Base-by-base conservation (phyloP, 352 stramenopile genomes). In the Pythium rhizo-oryzae region DNA sequence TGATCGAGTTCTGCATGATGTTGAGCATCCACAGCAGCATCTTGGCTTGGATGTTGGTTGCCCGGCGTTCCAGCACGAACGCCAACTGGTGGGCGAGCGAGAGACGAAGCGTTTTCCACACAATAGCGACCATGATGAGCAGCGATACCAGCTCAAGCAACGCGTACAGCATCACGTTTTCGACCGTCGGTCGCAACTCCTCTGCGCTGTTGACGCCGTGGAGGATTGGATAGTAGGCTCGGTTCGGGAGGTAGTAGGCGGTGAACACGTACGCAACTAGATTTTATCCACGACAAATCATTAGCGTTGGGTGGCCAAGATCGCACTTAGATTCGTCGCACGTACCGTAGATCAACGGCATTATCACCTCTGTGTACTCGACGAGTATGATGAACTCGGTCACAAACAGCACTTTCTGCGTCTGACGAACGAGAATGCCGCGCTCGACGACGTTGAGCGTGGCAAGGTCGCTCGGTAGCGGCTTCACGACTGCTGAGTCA, bases 311-410 rank as follows among this genome's bases (percentile, higher is more conserved):
- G 11, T 15, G 28, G 7, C 21, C 21, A 35, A n/a, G 4, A 1
- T 39, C 8, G 5, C 8, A 8, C 5, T 16, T 28, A 1, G 44
- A 5, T 30, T 28, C 44, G 11, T 74, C n/a, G 44, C 16, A 51
- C 60, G 46, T 54, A 74, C 67, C 55, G 50, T 80, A 73, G 7
- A 79, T 66, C 7, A 77, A 41, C 11, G 63, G 63, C 44, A 85
- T 70, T 30, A 85, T 63, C 15, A 70, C 60, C 24, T 85, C 75
- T 21, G 77, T 65, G 46, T 81, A 85, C 28, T 80, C 75, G n/a
- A 75, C 62, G n/a, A 79, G 65, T 1, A 76, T 55, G 18, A 76
- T 37, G 28, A 73, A 83, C 51, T 85, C 76, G 12, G 61, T 70
- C 8, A 69, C 62, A 39, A 76, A 83, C 4, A 81, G 55, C 13